Evolutionary conservation across 371 early-diverging fungal genomes (phyloP), one percentile per base, ranked within the genome.

Genomic region (Mortierella sp.): DNA sequence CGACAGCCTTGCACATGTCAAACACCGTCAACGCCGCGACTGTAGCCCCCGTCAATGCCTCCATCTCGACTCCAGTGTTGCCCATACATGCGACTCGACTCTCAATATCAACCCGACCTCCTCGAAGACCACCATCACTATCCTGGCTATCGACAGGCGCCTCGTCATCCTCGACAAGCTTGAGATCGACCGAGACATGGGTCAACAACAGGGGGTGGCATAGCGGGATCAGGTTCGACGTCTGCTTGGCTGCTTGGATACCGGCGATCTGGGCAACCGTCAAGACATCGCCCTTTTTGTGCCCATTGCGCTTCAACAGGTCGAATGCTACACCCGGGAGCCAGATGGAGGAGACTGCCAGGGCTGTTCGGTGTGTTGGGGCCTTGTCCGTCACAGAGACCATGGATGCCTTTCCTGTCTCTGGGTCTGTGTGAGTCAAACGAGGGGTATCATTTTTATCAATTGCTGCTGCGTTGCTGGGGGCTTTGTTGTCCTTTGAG

Each of bases 51-150:
- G 93, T 92, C 66, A 97, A 69, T 2, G 97, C 97, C 78, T 97
- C 97, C 96, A 97, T 97, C 73, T 98, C 97, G 0, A 97, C 97
- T 22, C 98, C 98, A 1, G 98, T 98, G 68, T 94, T 91, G 19
- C 95, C 97, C 41, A 88, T 86, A 73, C 95, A 95, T 47, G 91
- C 90, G 0, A 94, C 96, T 7, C 13, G 93, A 85, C 78, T 90
- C 89, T 76, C 89, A 86, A 79, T 88, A 88, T 45, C 93, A 85
- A 66, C 84, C 34, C 58, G 84, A 71, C 70, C 73, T 34, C 71
- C 69, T 31, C 58, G 63, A 63, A 58, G 39, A 8, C 58, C 44
- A 19, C 45, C 66, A 11, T 10, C 26, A n/a, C 22, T 24, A 16
- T 58, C 48, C 39, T 67, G 66, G 22, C 10, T 52, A 64, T 34